Conservation (phyloP, 2,329 filamentous ascomycete species). For the Epichloe sp. region DNA sequence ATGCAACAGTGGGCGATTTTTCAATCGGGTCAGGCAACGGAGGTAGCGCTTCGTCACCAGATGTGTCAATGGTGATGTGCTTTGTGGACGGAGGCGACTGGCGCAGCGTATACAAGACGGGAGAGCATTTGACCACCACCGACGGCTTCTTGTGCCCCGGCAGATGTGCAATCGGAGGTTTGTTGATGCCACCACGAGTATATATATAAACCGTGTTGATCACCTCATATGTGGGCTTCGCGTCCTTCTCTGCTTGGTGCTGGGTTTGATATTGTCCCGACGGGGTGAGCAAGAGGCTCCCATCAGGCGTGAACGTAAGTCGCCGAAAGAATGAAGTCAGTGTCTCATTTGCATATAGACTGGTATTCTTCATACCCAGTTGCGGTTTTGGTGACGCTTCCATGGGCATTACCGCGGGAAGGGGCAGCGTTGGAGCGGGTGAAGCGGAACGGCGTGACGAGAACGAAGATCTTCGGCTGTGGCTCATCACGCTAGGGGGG, state of each 20-base stretch:
- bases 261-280: conserved; percentile 89
- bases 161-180: conserved; percentile 85
- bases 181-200: conserved; percentile 89
- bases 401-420: conserved; percentile 90
- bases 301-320: conserved; percentile 88
- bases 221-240: conserved; percentile 69
- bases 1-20: conserved; percentile 41
- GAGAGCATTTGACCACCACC: conserved; percentile 88
- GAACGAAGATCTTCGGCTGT: conserved; percentile 91
- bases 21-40: conserved; percentile 73
- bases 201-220: conserved; percentile 99
- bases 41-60: conserved; percentile 69
- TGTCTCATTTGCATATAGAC: conserved; percentile 91
- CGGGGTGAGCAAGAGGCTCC: conserved; percentile 83
- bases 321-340: conserved; percentile 94
- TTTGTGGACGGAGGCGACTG: conserved; percentile 57
- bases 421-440: conserved; percentile 81
- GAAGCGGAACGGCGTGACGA: conserved; percentile 79
- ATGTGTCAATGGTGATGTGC: conserved; percentile 91
- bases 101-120: conserved; percentile 72
- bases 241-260: conserved; percentile 49
- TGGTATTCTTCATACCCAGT: conserved; percentile 66
- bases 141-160: conserved; percentile 98
- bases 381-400: conserved; percentile 76
- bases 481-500: conserved; percentile 74